These are phyloP conservation scores for Ophiostoma himal-ulmi DNA, from an alignment of 2,329 filamentous ascomycete genomes.

Conservation along the genomic window DNA sequence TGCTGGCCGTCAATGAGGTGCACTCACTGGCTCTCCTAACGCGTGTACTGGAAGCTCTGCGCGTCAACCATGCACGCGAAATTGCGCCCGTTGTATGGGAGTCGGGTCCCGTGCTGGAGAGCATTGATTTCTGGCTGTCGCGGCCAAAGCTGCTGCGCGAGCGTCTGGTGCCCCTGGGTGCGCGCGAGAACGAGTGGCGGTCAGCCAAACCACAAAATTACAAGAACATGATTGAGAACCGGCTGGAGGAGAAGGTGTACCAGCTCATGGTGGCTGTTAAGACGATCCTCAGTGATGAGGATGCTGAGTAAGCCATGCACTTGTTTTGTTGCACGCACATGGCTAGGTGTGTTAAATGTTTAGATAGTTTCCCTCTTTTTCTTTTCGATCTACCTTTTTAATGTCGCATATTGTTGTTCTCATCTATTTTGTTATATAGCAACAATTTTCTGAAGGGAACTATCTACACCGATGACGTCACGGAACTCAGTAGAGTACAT, in stretches of 20 bases:
- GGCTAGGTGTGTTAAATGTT: background rate
- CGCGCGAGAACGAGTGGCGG: constrained; percentile 63
- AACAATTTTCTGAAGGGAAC: background rate
- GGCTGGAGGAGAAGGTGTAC: constrained; percentile 71
- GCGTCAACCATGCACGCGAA: constrained; percentile 60
- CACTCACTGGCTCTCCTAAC: constrained; percentile 73
- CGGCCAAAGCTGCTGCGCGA: constrained; percentile 64
- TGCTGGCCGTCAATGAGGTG: constrained; percentile 68
- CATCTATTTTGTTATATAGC: background rate
- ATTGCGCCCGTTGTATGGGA: constrained; percentile 74
- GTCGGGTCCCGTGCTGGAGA: constrained; percentile 63
- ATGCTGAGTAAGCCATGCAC: constrained; percentile 17
- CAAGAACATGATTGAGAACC: constrained; percentile 47
- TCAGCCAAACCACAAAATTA: constrained; percentile 35
- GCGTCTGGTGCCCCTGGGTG: constrained; percentile 65
- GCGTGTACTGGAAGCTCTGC: constrained; percentile 62
- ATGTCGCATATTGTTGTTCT: background rate
- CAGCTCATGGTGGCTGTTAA: constrained; percentile 58
- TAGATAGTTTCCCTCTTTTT: background rate
- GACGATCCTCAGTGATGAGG: constrained; percentile 49
- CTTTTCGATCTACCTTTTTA: background rate
- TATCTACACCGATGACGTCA: background rate
- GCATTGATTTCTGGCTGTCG: constrained; percentile 74
- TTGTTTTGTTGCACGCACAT: background rate
- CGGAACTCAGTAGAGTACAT: background rate